Conservation (phyloP, 768 basidiomycete genomes). For the Candolleomyces eurysporus region DNA sequence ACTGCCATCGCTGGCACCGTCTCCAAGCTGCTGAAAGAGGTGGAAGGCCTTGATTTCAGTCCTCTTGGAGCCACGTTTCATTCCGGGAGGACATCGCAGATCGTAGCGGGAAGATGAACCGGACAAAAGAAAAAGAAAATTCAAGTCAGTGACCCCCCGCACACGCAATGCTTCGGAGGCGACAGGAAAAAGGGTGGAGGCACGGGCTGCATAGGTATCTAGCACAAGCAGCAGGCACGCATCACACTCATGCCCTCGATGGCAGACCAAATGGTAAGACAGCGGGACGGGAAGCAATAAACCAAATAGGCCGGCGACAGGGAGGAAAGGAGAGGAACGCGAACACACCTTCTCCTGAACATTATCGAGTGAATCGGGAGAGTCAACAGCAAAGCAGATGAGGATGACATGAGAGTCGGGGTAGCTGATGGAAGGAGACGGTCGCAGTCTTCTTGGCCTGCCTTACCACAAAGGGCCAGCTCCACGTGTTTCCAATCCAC, state of each 20-base stretch:
- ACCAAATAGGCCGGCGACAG: not conserved
- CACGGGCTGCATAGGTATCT: no score
- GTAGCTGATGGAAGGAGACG: conserved; percentile 94
- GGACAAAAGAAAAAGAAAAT: not conserved
- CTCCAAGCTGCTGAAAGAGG: no score
- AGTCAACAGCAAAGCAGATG: conserved; percentile 98
- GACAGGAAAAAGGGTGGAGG: no score
- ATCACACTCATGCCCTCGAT: no score
- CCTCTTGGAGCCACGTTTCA: no score
- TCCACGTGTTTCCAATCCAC: conserved; percentile 99
- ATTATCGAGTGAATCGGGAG: conserved; percentile 97
- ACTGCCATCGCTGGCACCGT: no score
- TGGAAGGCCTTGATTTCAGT: no score
- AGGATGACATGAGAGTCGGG: conserved; percentile 99
- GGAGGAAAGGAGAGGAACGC: not conserved
- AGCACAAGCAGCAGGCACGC: no score
- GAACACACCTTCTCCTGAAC: conserved; percentile 95
- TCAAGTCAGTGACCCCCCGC: not conserved
- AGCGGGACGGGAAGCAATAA: not conserved
- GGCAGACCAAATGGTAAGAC: no score
- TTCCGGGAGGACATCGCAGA: no score
- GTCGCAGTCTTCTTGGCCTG: conserved; percentile 90
- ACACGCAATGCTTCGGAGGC: no score
- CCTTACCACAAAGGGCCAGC: conserved; percentile 99
- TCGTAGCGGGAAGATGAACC: not conserved